These are phyloP conservation scores for Clohesyomyces aquaticus DNA, from an alignment of 495 filamentous ascomycete species.

Conservation along the genomic window DNA sequence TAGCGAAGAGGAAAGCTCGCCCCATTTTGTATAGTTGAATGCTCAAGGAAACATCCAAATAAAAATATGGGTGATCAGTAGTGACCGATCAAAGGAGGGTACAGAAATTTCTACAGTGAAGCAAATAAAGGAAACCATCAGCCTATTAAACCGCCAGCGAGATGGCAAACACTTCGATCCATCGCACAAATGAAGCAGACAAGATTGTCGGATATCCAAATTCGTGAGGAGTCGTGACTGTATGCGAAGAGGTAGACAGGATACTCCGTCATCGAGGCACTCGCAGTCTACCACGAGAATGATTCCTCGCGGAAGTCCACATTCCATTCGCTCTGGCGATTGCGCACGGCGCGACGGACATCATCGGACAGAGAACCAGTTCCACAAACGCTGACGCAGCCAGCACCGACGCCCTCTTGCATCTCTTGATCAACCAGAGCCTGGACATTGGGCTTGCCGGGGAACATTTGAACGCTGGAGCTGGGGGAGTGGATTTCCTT, in stretches of 20 bases:
- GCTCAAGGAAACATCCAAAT: neutral
- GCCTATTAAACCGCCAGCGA: conserved; percentile 11
- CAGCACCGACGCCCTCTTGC: conserved; percentile 76
- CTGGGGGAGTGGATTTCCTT: conserved; percentile 72
- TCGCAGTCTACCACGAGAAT: conserved; percentile 73
- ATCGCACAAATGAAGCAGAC: neutral
- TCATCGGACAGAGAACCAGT: conserved; percentile 83
- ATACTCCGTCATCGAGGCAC: neutral
- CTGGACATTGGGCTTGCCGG: conserved; percentile 79
- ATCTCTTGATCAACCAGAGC: conserved; percentile 77
- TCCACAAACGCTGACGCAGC: conserved; percentile 90
- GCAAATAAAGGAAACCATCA: conserved; percentile 1
- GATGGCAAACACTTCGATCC: conserved; percentile 7
- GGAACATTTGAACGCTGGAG: conserved; percentile 79
- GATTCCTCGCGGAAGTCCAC: conserved; percentile 87
- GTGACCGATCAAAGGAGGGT: conserved; percentile 22
- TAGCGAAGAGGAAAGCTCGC: neutral
- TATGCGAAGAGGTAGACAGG: neutral
- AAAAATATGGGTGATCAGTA: neutral
- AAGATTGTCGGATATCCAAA: neutral
- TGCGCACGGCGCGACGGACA: conserved; percentile 73
- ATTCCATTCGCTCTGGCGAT: conserved; percentile 62
- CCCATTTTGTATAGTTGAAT: neutral
- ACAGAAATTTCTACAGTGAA: conserved; percentile 24
- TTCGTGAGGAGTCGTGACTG: conserved; percentile 7